Percentiles rank a stretch among this genome's conserved stretches.
Evolutionary conservation across 345 rosid species (phyloP).

Genomic region (Trapa bicornis): DNA sequence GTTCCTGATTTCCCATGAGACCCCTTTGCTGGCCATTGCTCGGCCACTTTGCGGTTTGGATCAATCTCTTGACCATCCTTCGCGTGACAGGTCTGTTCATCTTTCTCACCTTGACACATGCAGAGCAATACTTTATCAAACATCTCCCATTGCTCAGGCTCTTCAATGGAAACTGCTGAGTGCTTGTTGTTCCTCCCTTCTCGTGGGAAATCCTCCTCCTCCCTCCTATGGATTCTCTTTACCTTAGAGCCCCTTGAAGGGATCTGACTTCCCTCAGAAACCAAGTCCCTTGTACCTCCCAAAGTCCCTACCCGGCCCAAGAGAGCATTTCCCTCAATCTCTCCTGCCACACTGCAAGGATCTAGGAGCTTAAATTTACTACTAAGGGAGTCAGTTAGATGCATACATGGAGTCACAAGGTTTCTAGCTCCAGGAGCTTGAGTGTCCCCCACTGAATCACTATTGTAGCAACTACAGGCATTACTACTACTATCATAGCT

Average conservation of each 20-base stretch:
- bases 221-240: constrained; percentile 26
- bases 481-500: constrained; percentile 10
- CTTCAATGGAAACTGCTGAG: constrained; percentile 27
- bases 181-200: constrained; percentile 39
- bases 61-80: neutral
- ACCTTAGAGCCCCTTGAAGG: constrained; percentile 13
- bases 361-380: constrained; percentile 15
- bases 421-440: constrained; percentile 2
- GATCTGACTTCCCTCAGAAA: neutral
- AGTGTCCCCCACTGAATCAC: constrained; percentile 2
- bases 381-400: constrained; percentile 8
- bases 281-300: neutral
- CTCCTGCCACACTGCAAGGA: constrained; percentile 7
- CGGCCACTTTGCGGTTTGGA: constrained; percentile 1
- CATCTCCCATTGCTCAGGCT: constrained; percentile 29
- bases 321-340: constrained; percentile 4
- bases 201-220: constrained; percentile 19
- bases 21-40: constrained; percentile 8
- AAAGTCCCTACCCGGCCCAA: neutral
- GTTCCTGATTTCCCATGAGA: constrained; percentile 8
- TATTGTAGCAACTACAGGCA: neutral
- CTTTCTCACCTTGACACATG: constrained; percentile 10
- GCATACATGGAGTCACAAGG: constrained; percentile 1
- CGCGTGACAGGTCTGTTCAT: neutral
- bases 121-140: constrained; percentile 30